A percentile compares a stretch with the other conserved stretches of the same genome.
Conservation (phyloP, 495 filamentous ascomycete genomes). For the Neohortaea acidophila region DNA sequence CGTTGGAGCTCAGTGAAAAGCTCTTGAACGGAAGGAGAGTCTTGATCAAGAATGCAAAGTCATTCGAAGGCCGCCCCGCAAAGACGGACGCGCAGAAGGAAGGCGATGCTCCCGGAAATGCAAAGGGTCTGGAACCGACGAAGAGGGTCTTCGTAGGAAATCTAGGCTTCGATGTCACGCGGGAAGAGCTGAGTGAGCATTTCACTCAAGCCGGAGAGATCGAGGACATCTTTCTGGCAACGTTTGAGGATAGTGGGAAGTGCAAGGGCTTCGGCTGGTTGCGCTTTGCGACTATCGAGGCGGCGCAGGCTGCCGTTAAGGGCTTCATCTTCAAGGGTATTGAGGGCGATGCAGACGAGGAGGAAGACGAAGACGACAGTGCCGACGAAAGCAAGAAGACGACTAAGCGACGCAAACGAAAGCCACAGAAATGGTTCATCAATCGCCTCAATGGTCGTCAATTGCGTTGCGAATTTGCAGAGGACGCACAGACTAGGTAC, state of each 20-base stretch:
- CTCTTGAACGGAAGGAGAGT: conserved; percentile 59
- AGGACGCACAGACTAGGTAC: conserved; percentile 73
- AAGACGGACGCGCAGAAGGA: conserved; percentile 28
- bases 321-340: conserved; percentile 58
- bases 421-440: conserved; percentile 58
- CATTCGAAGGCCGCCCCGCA: conserved; percentile 62
- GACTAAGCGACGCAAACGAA: conserved; percentile 38
- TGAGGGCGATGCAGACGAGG: conserved; percentile 21
- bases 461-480: conserved; percentile 81
- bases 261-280: conserved; percentile 97
- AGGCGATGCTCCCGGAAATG: conserved; percentile 25
- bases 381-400: conserved; percentile 23
- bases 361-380: conserved; percentile 20
- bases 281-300: conserved; percentile 63
- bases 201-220: conserved; percentile 73
- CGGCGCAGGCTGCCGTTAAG: conserved; percentile 61
- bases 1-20: conserved; percentile 65
- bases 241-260: conserved; percentile 92
- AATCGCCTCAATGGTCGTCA: conserved; percentile 63
- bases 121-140: conserved; percentile 42
- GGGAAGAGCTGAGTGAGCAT: conserved; percentile 61
- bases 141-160: conserved; percentile 87
- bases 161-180: conserved; percentile 67
- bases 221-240: conserved; percentile 66
- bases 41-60: conserved; percentile 81